Evolutionary conservation across 2,329 filamentous ascomycete species (phyloP).

Genomic region (Sporothrix inflata): DNA sequence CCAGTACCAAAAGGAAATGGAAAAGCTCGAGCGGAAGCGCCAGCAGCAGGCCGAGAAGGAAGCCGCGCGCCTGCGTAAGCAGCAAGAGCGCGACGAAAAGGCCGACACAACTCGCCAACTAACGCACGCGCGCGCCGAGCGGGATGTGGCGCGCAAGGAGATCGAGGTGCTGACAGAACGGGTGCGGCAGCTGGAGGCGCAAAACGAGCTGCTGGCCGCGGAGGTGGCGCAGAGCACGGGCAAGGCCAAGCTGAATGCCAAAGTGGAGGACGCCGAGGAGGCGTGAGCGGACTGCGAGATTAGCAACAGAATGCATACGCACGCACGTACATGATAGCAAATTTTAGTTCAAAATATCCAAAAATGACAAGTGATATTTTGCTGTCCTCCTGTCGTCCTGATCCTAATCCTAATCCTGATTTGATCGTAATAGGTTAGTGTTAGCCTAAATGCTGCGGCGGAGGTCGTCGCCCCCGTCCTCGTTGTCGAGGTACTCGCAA

Average conservation of each 20-base stretch:
- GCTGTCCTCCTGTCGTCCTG: no score
- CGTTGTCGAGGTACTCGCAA: no score
- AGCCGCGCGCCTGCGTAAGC: constrained; percentile 54
- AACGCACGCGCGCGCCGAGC: constrained; percentile 55
- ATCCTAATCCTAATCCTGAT: no score
- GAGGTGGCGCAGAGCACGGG: constrained; percentile 44
- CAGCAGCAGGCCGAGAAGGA: constrained; percentile 65
- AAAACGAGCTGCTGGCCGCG: constrained; percentile 63
- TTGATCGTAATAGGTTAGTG: no score
- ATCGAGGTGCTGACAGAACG: constrained; percentile 58
- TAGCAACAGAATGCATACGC: constrained; percentile 16
- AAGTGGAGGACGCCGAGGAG: constrained; percentile 2
- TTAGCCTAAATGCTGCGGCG: no score
- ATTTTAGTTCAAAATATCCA: background rate
- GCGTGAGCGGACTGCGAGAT: no score
- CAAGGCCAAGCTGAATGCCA: background rate
- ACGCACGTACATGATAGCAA: background rate
- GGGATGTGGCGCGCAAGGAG: constrained; percentile 57
- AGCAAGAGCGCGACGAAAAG: constrained; percentile 57
- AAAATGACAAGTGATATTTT: background rate
- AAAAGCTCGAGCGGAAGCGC: constrained; percentile 66
- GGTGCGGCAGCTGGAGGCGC: constrained; percentile 60
- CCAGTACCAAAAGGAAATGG: constrained; percentile 66
- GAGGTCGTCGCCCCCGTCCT: no score
- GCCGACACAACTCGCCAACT: constrained; percentile 51